These are phyloP conservation scores for Tillandsia fasciculata DNA, from an alignment of 176 grass and related monocot genomes.

Conservation along the genomic window DNA sequence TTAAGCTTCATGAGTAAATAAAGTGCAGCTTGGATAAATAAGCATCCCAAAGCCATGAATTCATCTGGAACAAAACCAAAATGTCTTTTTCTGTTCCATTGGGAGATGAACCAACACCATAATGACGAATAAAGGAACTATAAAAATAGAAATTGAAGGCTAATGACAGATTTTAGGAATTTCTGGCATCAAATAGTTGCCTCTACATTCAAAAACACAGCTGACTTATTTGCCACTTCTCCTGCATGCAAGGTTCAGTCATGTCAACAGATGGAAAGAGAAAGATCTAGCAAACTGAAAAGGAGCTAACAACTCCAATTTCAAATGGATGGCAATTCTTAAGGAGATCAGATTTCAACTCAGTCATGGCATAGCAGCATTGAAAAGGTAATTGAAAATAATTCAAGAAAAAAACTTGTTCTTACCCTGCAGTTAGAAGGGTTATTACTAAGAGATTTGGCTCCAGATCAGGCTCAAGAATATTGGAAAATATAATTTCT, in stretches of 20 bases:
- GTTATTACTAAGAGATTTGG: constrained; percentile 70
- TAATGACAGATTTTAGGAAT: too few relatives aligned
- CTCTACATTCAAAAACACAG: neutral
- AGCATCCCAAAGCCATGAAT: too few relatives aligned
- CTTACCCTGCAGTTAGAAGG: constrained; percentile 75
- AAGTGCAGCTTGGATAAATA: too few relatives aligned
- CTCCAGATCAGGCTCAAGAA: constrained; percentile 68
- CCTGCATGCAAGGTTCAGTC: neutral
- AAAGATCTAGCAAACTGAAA: neutral
- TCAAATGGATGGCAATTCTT: neutral
- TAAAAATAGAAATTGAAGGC: too few relatives aligned
- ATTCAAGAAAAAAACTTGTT: neutral
- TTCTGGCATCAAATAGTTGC: too few relatives aligned
- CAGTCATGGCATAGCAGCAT: neutral
- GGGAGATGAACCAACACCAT: too few relatives aligned
- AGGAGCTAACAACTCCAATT: neutral
- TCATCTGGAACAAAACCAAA: neutral
- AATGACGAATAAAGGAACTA: too few relatives aligned
- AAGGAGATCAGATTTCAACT: neutral
- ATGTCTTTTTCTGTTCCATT: neutral
- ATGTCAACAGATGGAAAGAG: neutral
- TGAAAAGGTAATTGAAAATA: too few relatives aligned
- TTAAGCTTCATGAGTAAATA: too few relatives aligned
- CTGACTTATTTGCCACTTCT: neutral
- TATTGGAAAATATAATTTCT: constrained; percentile 69